phyloP scores from a whole-genome alignment of 2,329 filamentous ascomycete genomes.

The Diaporthe destruens region DNA sequence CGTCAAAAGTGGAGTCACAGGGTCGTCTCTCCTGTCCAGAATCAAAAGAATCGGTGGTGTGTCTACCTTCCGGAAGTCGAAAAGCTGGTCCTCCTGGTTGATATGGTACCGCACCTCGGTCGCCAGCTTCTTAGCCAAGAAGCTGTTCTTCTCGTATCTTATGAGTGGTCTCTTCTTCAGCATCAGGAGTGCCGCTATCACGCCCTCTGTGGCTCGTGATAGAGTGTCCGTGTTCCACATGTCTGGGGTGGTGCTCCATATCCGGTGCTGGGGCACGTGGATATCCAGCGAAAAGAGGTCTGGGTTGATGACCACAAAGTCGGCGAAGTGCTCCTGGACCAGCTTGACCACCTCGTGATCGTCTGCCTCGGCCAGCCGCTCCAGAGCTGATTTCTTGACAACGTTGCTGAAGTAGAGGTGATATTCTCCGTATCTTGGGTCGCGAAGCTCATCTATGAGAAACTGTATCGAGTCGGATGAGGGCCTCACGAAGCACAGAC shows the following conservation, averaged over 20 bases:
- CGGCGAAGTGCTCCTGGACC: conserved; percentile 96
- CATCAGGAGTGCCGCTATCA: conserved; percentile 85
- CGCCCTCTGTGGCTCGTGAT: conserved; percentile 86
- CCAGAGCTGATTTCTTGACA: conserved; percentile 94
- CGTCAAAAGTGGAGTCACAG: conserved; percentile 91
- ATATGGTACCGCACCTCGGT: conserved; percentile 93
- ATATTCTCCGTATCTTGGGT: conserved; percentile 98
- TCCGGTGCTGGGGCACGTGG: conserved; percentile 76
- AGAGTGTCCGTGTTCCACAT: conserved; percentile 92
- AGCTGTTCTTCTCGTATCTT: conserved; percentile 90
- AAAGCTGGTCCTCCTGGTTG: conserved; percentile 94
- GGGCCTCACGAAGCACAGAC: conserved; percentile 91
- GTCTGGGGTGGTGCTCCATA: conserved; percentile 87
- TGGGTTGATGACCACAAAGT: conserved; percentile 94
- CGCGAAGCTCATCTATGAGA: conserved; percentile 93
- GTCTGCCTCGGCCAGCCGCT: conserved; percentile 94
- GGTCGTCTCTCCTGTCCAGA: conserved; percentile 92
- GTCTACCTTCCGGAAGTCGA: conserved; percentile 95
- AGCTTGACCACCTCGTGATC: conserved; percentile 96
- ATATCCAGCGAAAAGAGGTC: conserved; percentile 89
- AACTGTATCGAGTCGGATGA: conserved; percentile 93
- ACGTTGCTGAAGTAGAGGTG: conserved; percentile 98
- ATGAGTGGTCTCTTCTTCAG: conserved; percentile 98
- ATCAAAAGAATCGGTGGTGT: conserved; percentile 93
- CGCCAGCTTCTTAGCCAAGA: conserved; percentile 91